Evolutionary conservation across 306 rosid genomes (phyloP).

Genomic region (Quercus engelmannii): DNA sequence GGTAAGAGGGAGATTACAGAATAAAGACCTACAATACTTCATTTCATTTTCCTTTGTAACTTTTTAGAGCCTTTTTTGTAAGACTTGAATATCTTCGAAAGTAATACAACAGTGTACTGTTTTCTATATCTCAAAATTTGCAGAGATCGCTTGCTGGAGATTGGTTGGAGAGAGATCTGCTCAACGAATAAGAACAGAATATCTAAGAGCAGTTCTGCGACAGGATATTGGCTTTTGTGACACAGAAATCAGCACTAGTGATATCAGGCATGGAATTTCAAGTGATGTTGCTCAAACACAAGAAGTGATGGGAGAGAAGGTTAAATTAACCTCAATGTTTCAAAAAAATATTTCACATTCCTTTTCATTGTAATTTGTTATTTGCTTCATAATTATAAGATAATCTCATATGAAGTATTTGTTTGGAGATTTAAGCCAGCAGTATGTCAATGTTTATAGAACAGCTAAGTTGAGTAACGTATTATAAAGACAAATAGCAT

Average conservation of each 20-base stretch:
- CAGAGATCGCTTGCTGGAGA: constrained; percentile 97
- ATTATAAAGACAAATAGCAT: background rate
- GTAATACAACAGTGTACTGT: background rate
- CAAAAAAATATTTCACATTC: background rate
- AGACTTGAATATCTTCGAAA: background rate
- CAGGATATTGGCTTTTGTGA: constrained; percentile 75
- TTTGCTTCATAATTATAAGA: background rate
- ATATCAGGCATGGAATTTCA: constrained; percentile 89
- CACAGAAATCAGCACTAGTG: constrained; percentile 61
- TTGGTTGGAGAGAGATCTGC: constrained; percentile 86
- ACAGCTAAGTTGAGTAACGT: too few species aligned
- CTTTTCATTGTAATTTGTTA: background rate
- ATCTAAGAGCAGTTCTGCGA: constrained; percentile 69
- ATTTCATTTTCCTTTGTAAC: background rate
- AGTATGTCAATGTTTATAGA: too few species aligned
- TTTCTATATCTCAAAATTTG: constrained; percentile 16
- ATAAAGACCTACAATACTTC: background rate
- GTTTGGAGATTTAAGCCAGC: too few species aligned
- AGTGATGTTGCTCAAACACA: constrained; percentile 93
- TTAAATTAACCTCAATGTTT: constrained; percentile 12
- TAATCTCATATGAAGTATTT: background rate
- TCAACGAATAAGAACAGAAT: constrained; percentile 70
- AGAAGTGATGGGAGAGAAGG: constrained; percentile 99
- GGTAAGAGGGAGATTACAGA: constrained; percentile 43
- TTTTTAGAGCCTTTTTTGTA: background rate